Base-by-base conservation (phyloP, 108 stramenopile species). In the Schizochytrium sp. region DNA sequence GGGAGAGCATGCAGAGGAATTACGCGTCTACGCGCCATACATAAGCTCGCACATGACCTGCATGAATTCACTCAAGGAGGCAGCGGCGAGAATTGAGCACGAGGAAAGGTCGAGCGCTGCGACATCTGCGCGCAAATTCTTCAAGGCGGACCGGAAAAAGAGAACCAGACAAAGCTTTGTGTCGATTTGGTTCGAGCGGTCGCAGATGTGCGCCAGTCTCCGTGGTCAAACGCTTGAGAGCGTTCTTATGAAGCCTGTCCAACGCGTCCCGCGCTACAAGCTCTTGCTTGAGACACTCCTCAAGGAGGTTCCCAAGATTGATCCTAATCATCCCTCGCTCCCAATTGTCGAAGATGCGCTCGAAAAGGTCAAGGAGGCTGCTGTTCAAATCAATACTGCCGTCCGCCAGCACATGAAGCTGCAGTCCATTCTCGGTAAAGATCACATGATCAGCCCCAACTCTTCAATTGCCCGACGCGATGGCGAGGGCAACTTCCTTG, bases 391-490 rank as follows among this genome's bases (percentile, higher is more conserved):
- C 51, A 83, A 83, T 4, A 53, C 76, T 8, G 76, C 76, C n/a
- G 76, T 83, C 76, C 19, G 28, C 19, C 76, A 83, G 76, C 76
- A 83, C 51, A 83, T 12, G 12, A 83, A 83, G 76, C 76, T 83
- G 12, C 48, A 83, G 76, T 83, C 76, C 6, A 6, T 83, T 18
- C 28, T 83, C 6, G 76, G 76, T 4, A 83, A 83, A 23, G 76
- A 83, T 34, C 48, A 83, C n/a, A 83, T 83, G 76, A 83, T 83
- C 51, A 83, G 76, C 51, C 76, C 76, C 76, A 83, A 83, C 23
- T 53, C 45, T 23, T 83, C 76, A 6, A 83, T 83, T 53, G 76
- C 51, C n/a, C 45, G 76, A 45, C 19, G 19, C 6, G 76, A 83
- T 23, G 76, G 48, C 4, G 23, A 83, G 6, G 76, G 76, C 76